phyloP scores from a whole-genome alignment of 176 grass and related monocot genomes.

The Oryza officinalis region DNA sequence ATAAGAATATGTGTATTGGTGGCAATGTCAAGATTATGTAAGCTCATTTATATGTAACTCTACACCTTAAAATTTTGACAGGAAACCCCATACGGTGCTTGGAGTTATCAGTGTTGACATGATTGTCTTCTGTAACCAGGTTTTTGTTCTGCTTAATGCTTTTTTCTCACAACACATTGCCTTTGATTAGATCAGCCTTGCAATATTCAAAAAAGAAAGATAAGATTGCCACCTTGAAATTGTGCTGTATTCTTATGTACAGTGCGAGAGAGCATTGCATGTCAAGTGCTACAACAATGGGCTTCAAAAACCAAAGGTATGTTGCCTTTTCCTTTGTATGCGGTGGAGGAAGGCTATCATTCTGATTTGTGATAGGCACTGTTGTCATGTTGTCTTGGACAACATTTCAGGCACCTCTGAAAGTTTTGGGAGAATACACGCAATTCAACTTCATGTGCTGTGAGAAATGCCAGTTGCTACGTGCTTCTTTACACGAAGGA shows the following conservation, averaged over 20 bases:
- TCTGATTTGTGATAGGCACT: slow-evolving; percentile 33
- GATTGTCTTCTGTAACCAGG: slow-evolving; percentile 83
- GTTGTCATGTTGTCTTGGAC: slow-evolving; percentile 21
- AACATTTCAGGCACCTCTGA: slow-evolving; percentile 45
- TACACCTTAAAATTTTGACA: slow-evolving; percentile 43
- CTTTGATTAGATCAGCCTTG: slow-evolving; percentile 2
- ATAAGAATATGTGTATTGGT: slow-evolving; percentile 30
- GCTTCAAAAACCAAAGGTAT: slow-evolving; percentile 36
- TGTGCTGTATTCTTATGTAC: slow-evolving; percentile 45
- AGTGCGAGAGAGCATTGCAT: slow-evolving; percentile 79
- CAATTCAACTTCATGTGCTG: slow-evolving; percentile 46
- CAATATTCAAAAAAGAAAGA: background rate
- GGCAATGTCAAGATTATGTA: slow-evolving; percentile 24
- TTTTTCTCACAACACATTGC: slow-evolving; percentile 14
- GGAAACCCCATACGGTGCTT: slow-evolving; percentile 38
- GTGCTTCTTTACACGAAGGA: slow-evolving; percentile 36
- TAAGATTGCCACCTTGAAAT: slow-evolving; percentile 21
- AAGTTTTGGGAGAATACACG: slow-evolving; percentile 48
- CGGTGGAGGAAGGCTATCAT: background rate
- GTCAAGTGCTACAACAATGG: slow-evolving; percentile 52
- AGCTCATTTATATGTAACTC: slow-evolving; percentile 37
- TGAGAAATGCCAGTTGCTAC: slow-evolving; percentile 40
- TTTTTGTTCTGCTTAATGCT: slow-evolving; percentile 30
- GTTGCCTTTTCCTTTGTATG: slow-evolving; percentile 34
- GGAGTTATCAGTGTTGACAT: slow-evolving; percentile 37